Evolutionary conservation across 768 basidiomycete genomes (phyloP).

Genomic region (Boletus rufocinnamomeus): DNA sequence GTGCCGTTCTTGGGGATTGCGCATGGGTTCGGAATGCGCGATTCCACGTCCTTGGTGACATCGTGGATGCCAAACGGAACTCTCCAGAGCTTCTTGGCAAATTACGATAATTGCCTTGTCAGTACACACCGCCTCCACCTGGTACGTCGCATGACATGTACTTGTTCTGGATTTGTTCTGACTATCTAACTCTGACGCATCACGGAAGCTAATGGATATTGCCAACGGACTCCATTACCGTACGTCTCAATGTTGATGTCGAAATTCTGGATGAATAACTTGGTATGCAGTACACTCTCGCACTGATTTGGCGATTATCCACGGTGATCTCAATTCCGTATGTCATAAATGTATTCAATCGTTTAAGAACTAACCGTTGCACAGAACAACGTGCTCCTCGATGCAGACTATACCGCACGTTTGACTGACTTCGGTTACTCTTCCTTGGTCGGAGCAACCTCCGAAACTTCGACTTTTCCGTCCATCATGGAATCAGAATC

Average conservation of each 20-base stretch:
- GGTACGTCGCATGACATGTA: neutral
- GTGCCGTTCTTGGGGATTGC: constrained; percentile 29
- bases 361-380: neutral
- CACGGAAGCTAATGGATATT: constrained; percentile 14
- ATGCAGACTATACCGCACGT: constrained; percentile 33
- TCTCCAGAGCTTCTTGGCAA: constrained; percentile 22
- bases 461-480: constrained; percentile 1
- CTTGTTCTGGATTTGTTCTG: no score
- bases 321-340: constrained; percentile 18
- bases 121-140: neutral
- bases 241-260: neutral
- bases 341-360: neutral
- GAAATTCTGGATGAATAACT: neutral
- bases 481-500: constrained; percentile 35
- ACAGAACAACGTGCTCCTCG: constrained; percentile 21
- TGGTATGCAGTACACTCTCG: constrained; percentile 10
- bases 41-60: constrained; percentile 28
- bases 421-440: constrained; percentile 46
- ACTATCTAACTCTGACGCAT: neutral
- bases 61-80: constrained; percentile 33
- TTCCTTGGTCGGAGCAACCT: constrained; percentile 18
- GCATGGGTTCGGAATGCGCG: constrained; percentile 26
- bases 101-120: neutral
- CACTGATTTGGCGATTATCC: constrained; percentile 1
- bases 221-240: constrained; percentile 18